Conservation (phyloP, 73 alveolate species). For the Paramecium primaurelia region DNA sequence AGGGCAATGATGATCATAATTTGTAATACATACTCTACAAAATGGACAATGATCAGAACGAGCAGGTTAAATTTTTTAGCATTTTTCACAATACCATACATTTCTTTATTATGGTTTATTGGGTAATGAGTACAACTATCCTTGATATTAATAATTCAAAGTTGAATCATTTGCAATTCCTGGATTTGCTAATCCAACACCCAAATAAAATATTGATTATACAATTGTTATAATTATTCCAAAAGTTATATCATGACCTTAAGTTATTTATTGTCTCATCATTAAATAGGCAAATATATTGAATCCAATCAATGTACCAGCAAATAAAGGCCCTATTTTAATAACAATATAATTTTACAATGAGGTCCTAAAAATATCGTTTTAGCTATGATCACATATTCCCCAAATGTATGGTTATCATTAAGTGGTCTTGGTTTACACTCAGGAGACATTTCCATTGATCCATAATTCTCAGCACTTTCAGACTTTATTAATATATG, state of each 20-base stretch:
- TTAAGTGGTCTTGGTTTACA: neutral
- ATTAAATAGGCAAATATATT: neutral
- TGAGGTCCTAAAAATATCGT: neutral
- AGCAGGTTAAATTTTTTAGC: constrained; percentile 12
- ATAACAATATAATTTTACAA: neutral
- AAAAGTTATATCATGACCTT: neutral
- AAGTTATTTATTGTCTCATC: neutral
- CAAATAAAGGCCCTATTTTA: neutral
- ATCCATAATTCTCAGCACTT: neutral
- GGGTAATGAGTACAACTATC: neutral
- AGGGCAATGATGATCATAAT: constrained; percentile 86
- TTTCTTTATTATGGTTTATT: neutral
- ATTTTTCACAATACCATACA: constrained; percentile 34
- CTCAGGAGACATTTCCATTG: constrained; percentile 13
- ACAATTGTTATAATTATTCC: neutral
- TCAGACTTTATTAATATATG: neutral
- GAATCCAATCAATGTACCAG: neutral
- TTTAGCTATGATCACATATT: constrained; percentile 7
- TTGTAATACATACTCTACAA: constrained; percentile 70
- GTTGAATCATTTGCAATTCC: neutral
- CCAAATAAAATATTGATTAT: neutral
- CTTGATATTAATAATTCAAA: neutral
- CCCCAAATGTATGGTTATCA: neutral
- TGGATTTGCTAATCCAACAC: neutral
- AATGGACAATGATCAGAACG: constrained; percentile 67